phyloP scores from a whole-genome alignment of 1,284 basidiomycete genomes.

The Meira nashicola region DNA sequence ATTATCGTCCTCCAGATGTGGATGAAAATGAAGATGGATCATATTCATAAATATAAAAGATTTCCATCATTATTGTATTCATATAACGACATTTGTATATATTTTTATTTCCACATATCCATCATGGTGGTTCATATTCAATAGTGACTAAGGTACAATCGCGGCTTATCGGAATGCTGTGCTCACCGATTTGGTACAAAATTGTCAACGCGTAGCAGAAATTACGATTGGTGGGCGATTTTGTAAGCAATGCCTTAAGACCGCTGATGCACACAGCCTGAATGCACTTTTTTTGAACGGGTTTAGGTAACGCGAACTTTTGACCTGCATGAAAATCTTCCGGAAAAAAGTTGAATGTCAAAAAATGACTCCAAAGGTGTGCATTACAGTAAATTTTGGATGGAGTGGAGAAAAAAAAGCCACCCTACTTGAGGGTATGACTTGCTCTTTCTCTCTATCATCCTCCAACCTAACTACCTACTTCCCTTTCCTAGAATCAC shows the following conservation, averaged over 20 bases:
- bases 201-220: neutral
- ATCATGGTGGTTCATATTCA: neutral
- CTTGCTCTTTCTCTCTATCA: too few species aligned
- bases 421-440: too few species aligned
- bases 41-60: neutral
- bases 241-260: too few species aligned
- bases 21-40: constrained; percentile 7
- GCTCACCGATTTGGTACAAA: neutral
- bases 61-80: neutral
- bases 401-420: neutral
- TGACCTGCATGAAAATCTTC: too few species aligned
- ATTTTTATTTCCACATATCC: neutral
- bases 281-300: too few species aligned
- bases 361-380: too few species aligned
- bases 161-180: neutral
- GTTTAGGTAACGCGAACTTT: too few species aligned
- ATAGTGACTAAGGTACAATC: neutral
- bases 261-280: too few species aligned
- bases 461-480: too few species aligned
- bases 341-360: too few species aligned
- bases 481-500: neutral
- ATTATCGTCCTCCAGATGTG: constrained; percentile 21
- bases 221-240: too few species aligned
- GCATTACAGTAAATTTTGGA: neutral
- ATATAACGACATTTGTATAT: neutral